Base-by-base conservation (phyloP, 2,329 filamentous ascomycete species). In the Xylaria sp. region DNA sequence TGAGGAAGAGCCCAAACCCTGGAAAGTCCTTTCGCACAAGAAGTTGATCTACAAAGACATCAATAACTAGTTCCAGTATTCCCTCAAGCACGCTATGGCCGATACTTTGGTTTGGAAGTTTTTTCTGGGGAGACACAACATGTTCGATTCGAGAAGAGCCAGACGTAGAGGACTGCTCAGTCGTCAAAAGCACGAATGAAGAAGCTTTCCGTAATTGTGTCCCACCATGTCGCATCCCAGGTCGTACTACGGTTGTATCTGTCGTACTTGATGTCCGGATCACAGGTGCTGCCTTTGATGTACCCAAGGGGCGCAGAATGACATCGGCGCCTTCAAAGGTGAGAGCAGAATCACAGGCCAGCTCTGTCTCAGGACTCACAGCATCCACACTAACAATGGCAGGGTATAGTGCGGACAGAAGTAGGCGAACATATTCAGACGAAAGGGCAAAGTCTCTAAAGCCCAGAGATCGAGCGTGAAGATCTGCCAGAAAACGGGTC, bases 251-350 rank as follows among this genome's bases (percentile, higher is more conserved):
- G 20, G 82, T 84, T 57, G 80, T 82, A 72, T 84, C 83, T 48
- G 88, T 85, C 5, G 88, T 78, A 56, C 79, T 90, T 20, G 89
- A 88, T 3, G 93, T 94, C 70, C 92, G 88, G 23, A 97, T 88
- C 40, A 95, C 91, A 0, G 92, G 91, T 75, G 88, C 83, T 6
- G 87, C 84, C 33, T 85, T 82, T 3, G 87, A 85, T 17, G 89
- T 89, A 0, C 89, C 82, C 23, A 82, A 89, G 4, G 93, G 93
- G 15, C 92, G 89, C 68, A 97, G 92, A 28, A 94, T 91, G 1
- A 97, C 91, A 79, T 95, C 93, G 53, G 91, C 90, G 0, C 93
- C 93, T 73, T 96, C 93, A 73, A 97, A 97, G 0, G 89, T 95
- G 66, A 97, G 86, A 1, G 89, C 88, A 11, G 92, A 92, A 72